Evolutionary conservation across 805 yeast species (phyloP), one percentile per base, ranked within the genome.

Genomic region (Ogataea ganodermae): DNA sequence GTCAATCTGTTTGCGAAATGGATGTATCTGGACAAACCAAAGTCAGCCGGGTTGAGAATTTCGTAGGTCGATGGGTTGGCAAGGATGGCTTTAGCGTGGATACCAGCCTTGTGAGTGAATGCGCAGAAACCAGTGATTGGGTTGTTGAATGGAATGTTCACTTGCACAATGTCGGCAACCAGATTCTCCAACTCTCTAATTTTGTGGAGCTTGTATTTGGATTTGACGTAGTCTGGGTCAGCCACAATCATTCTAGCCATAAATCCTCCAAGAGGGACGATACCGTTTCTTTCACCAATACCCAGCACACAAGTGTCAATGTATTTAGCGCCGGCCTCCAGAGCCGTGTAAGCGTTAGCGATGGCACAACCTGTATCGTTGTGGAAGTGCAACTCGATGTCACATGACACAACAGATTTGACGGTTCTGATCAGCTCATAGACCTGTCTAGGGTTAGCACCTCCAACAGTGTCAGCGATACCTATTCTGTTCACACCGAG

Each of bases 41-140:
- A 79, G 63, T 79, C 84, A 20, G 72, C 65, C 26, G 84, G 84
- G 56, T 75, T 74, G 61, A 79, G 70, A 59, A 79, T 79, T 66
- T 79, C 84, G 61, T 79, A 79, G 10, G 83, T 79, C n/a, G 82
- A 75, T 42, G 84, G 84, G 66, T 79, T 79, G 43, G 84, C 83
- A 55, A 79, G 72, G 48, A 79, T 79, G 42, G 83, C 83, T 64
- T 79, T 78, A 48, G 84, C 83, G 52, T 79, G 84, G 53, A 79
- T 78, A 64, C 84, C 84, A 18, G 84, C 84, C 68, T 79, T 79
- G 65, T 79, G 84, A 35, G 84, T 79, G 66, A 79, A 79, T 36
- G 84, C 83, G 70, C 83, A 78, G 72, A 79, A 79, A 16, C 84
- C 84, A 38, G 84, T 79, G 59, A 79, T 78, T 51, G 84, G 84